phyloP scores from a whole-genome alignment of 1,139 yeast genomes.

The Suhomyces taliae region DNA sequence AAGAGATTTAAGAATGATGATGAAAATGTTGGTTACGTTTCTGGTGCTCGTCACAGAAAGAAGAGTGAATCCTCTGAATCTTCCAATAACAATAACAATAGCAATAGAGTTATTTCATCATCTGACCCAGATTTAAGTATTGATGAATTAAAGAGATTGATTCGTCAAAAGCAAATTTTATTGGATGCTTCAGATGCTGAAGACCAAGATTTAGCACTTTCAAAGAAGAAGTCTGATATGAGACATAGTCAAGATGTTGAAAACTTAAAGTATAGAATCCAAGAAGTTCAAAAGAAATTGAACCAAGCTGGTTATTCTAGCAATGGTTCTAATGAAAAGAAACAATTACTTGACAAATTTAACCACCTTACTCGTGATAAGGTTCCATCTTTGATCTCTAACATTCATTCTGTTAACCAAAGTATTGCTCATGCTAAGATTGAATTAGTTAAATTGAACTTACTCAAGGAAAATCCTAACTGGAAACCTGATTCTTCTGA shows the following conservation, averaged over 20 bases:
- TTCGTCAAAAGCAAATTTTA: constrained; percentile 68
- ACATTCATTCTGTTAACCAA: constrained; percentile 61
- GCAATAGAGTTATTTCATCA: constrained; percentile 23
- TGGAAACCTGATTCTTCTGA: constrained; percentile 52
- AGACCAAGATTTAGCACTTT: constrained; percentile 49
- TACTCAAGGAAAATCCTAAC: constrained; percentile 62
- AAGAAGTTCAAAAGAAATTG: constrained; percentile 52
- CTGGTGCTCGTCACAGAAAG: constrained; percentile 64
- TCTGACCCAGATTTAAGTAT: constrained; percentile 35
- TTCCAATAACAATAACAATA: constrained; percentile 10
- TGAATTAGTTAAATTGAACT: constrained; percentile 55
- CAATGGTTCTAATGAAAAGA: constrained; percentile 41
- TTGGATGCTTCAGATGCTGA: constrained; percentile 71
- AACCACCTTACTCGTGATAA: constrained; percentile 57
- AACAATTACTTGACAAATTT: constrained; percentile 48
- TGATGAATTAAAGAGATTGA: constrained; percentile 58
- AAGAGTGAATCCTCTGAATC: constrained; percentile 18
- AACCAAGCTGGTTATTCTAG: constrained; percentile 26
- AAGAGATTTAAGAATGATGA: constrained; percentile 72
- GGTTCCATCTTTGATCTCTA: constrained; percentile 66
- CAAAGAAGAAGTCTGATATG: constrained; percentile 21
- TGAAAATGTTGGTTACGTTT: constrained; percentile 59
- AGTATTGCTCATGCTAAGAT: constrained; percentile 69
- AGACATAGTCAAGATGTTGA: constrained; percentile 54
- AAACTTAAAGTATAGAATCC: constrained; percentile 60